Base-by-base conservation (phyloP, 805 yeast genomes). In the Starmerella davenportii region DNA sequence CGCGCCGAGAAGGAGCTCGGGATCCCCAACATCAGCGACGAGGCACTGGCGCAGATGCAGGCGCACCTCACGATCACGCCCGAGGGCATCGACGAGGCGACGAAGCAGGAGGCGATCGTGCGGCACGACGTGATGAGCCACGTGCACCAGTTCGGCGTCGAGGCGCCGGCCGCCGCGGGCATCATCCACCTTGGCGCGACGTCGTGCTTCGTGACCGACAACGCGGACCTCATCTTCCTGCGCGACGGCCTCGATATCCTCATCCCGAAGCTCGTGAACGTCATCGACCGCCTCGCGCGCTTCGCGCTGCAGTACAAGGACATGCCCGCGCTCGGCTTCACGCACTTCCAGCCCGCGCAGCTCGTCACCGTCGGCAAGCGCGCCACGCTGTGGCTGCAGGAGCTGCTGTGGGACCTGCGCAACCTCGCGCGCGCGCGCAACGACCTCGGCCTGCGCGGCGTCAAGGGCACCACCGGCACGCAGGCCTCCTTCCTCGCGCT, bases 101-200 rank as follows among this genome's bases (percentile, higher is more conserved):
- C 85, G 42, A 73, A 71, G 50, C 95, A 90, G 64, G 98, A 90
- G 63, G 94, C 96, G 38, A 84, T 79, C 59, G 96, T 90, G 42
- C 79, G 98, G 66, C 98, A 90, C 61, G 98, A 90, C 58, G 98
- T 90, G 51, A 90, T 90, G 98, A 94, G 96, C 40, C 98, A 90
- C 53, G 98, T 90, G 41, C 98, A 90, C 57, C 80, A 78, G 42
- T 90, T 79, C 58, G 98, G 98, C 49, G 69, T 76, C 52, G 74
- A 80, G 14, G 80, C 93, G 53, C 98, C 98, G 16, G 78, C 77
- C 5, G 98, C 98, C 27, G 87, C 96, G 28, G 96, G 96, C 50
- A 87, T 90, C 60, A 90, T 90, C 54, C 98, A 90, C 60, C 66
- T 90, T 54, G 98, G 98, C 56, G 98, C 98, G 35, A 90, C 98